phyloP scores from a whole-genome alignment of 1,284 basidiomycete species.

The Malassezia nana region DNA sequence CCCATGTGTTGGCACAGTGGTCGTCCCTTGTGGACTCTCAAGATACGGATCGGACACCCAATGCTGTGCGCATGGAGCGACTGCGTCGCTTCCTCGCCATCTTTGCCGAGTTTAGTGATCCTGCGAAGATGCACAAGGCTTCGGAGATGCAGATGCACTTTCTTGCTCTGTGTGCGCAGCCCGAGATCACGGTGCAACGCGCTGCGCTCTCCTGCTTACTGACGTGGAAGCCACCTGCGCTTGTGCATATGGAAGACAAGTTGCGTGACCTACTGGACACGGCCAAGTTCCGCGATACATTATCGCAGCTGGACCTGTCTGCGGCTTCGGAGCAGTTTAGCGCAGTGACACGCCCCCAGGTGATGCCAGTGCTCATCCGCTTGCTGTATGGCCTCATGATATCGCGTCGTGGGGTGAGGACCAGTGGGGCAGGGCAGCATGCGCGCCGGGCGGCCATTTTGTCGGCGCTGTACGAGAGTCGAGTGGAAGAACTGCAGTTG shows the following conservation, averaged over 20 bases:
- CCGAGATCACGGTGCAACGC: conserved; percentile 69
- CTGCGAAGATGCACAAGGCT: conserved; percentile 69
- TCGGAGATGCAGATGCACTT: conserved; percentile 63
- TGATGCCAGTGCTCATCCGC: conserved; percentile 67
- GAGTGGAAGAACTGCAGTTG: conserved; percentile 63
- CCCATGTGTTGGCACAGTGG: conserved; percentile 7
- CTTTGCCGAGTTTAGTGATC: conserved; percentile 80
- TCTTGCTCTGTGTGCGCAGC: conserved; percentile 68
- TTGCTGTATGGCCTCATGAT: conserved; percentile 82
- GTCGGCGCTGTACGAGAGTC: conserved; percentile 61
- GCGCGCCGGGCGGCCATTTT: conserved; percentile 65
- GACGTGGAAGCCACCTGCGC: conserved; percentile 67
- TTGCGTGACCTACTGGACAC: conserved; percentile 70
- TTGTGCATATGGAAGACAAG: conserved; percentile 61
- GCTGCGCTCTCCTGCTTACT: conserved; percentile 70
- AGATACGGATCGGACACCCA: conserved; percentile 1
- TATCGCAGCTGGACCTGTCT: conserved; percentile 57
- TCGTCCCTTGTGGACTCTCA: background rate
- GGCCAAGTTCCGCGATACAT: conserved; percentile 75
- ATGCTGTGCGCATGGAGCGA: conserved; percentile 14
- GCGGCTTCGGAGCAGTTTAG: conserved; percentile 55
- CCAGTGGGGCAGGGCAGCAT: conserved; percentile 55
- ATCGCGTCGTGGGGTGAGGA: conserved; percentile 62
- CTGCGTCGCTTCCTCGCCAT: conserved; percentile 56
- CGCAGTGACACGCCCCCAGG: conserved; percentile 57